Evolutionary conservation across 1,284 basidiomycete species (phyloP).

Genomic region (Puccinia polysora): DNA sequence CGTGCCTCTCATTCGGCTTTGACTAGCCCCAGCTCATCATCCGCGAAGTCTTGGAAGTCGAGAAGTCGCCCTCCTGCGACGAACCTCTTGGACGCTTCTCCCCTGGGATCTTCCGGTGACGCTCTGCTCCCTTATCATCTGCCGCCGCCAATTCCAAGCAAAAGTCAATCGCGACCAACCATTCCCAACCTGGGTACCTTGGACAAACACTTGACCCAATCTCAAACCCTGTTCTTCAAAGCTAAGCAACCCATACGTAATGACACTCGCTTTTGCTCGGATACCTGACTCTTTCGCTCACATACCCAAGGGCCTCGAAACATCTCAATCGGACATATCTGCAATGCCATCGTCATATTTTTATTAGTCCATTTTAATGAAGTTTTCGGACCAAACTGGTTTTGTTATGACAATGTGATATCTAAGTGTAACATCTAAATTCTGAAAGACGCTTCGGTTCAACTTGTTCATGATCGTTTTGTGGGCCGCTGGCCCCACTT

Average conservation of each 20-base stretch:
- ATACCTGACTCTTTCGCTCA: too few species aligned
- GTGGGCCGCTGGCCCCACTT: too few species aligned
- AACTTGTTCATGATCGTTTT: too few species aligned
- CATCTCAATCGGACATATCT: too few species aligned
- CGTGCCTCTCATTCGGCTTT: background rate
- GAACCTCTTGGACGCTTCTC: background rate
- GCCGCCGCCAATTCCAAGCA: slow-evolving; percentile 6
- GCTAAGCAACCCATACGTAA: slow-evolving; percentile 1
- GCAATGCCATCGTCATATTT: too few species aligned
- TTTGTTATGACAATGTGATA: too few species aligned
- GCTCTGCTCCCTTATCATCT: slow-evolving; percentile 1
- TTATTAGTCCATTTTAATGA: too few species aligned
- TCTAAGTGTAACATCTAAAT: too few species aligned
- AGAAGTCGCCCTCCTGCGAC: background rate
- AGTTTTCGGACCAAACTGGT: too few species aligned
- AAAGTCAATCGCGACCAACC: background rate
- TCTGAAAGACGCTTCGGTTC: too few species aligned
- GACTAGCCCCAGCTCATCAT: background rate
- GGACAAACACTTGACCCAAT: slow-evolving; percentile 23
- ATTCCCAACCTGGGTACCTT: slow-evolving; percentile 15
- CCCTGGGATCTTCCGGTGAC: background rate
- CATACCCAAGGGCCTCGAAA: too few species aligned
- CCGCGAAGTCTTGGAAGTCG: background rate
- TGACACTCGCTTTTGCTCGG: too few species aligned
- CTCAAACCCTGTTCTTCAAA: slow-evolving; percentile 21